phyloP scores from a whole-genome alignment of 2,329 filamentous ascomycete genomes.

The Claviceps lovelessii region DNA sequence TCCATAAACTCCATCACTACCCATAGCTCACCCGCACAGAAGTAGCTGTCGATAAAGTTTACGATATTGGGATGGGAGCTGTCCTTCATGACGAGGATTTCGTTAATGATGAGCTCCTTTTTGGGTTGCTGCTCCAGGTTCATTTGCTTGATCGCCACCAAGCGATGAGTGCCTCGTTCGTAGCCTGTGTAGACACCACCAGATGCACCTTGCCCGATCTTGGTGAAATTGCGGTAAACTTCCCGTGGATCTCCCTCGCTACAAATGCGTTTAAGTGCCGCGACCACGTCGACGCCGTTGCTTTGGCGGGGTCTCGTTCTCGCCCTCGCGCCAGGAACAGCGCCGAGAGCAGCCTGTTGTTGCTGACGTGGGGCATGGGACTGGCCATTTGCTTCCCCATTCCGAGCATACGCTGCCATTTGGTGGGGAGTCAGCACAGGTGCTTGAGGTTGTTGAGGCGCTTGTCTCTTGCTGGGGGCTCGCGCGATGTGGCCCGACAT shows the following conservation, averaged over 20 bases:
- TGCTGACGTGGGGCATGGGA: conserved; percentile 21
- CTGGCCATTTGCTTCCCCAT: conserved; percentile 18
- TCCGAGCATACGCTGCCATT: conserved; percentile 15
- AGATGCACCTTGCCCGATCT: conserved; percentile 94
- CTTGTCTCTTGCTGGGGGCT: conserved; percentile 57
- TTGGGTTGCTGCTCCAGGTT: conserved; percentile 96
- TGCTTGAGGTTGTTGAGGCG: conserved; percentile 15
- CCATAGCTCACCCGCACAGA: conserved; percentile 84
- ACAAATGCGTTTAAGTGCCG: conserved; percentile 76
- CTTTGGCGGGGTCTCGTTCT: conserved; percentile 69
- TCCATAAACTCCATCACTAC: conserved; percentile 99
- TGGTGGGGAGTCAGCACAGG: conserved; percentile 12
- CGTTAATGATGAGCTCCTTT: conserved; percentile 98
- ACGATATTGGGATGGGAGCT: conserved; percentile 97
- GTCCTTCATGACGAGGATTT: conserved; percentile 98
- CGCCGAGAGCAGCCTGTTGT: conserved; percentile 22
- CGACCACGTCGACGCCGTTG: conserved; percentile 67
- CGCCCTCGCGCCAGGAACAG: conserved; percentile 45
- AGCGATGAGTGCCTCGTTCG: conserved; percentile 66
- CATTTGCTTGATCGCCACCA: conserved; percentile 99
- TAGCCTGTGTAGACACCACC: conserved; percentile 90
- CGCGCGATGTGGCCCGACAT: conserved; percentile 58
- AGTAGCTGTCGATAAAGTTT: conserved; percentile 96
- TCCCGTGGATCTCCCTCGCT: conserved; percentile 77
- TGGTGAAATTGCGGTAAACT: conserved; percentile 74